Conservation (phyloP, 345 rosid genomes). For the Brassica carinata region DNA sequence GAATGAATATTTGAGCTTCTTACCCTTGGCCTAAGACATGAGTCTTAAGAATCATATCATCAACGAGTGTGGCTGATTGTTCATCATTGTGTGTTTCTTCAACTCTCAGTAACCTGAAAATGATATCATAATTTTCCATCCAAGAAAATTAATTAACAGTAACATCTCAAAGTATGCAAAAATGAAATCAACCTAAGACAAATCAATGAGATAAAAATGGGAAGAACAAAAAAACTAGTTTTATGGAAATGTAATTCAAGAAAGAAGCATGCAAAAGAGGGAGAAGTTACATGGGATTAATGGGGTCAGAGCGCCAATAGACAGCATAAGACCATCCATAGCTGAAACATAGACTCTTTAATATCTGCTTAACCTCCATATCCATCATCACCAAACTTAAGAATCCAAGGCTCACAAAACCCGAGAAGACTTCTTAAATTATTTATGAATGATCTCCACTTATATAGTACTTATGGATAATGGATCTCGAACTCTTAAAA, state of each 20-base stretch:
- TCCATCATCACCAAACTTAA: conserved; percentile 37
- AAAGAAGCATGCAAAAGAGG: background rate
- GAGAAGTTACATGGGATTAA: conserved; percentile 64
- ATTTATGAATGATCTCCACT: conserved; percentile 15
- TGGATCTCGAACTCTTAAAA: conserved; percentile 32
- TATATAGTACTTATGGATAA: background rate
- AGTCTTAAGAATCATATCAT: conserved; percentile 56
- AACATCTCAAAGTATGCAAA: background rate
- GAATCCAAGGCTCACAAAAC: conserved; percentile 23
- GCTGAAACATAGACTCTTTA: conserved; percentile 65
- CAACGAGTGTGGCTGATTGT: conserved; percentile 51
- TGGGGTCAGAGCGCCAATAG: conserved; percentile 73
- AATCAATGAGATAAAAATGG: background rate
- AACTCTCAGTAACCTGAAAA: conserved; percentile 67
- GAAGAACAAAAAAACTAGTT: background rate
- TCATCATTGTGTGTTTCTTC: conserved; percentile 73
- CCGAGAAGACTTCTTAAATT: conserved; percentile 9
- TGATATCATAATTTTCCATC: conserved; percentile 19
- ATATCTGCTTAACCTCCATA: conserved; percentile 53
- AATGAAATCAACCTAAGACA: background rate
- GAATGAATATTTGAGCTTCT: conserved; percentile 39
- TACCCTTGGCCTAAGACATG: conserved; percentile 89
- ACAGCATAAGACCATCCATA: conserved; percentile 89
- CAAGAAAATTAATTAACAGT: background rate
- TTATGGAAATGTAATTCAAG: background rate